These are phyloP conservation scores for Plectosphaerella cucumerina DNA, from an alignment of 2,329 filamentous ascomycete genomes.

Conservation along the genomic window DNA sequence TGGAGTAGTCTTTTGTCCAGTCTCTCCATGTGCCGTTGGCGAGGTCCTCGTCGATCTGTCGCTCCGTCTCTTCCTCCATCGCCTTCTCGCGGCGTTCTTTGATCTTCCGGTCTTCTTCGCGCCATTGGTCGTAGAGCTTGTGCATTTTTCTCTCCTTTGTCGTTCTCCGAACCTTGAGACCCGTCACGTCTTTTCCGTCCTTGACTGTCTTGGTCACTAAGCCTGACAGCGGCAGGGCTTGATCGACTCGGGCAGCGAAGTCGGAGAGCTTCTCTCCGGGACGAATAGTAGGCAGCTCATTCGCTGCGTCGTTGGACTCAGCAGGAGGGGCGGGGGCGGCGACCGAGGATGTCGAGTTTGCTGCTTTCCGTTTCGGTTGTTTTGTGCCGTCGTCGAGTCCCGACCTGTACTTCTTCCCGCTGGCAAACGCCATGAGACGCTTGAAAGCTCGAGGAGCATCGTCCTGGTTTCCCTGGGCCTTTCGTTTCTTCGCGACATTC, in stretches of 20 bases:
- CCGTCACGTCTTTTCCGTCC: constrained; percentile 58
- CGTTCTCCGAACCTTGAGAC: constrained; percentile 66
- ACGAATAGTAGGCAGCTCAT: constrained; percentile 61
- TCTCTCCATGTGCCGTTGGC: constrained; percentile 36
- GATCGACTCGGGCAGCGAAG: constrained; percentile 79
- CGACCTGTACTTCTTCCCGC: constrained; percentile 54
- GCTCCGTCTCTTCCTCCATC: constrained; percentile 58
- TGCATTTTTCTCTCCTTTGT: constrained; percentile 82
- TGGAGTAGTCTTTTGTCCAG: constrained; percentile 3
- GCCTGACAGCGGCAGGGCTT: constrained; percentile 71
- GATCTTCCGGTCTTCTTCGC: constrained; percentile 60
- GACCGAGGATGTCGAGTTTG: constrained; percentile 15
- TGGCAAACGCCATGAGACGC: constrained; percentile 73
- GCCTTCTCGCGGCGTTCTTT: constrained; percentile 63
- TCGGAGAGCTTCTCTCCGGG: constrained; percentile 81
- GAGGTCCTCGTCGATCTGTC: constrained; percentile 56
- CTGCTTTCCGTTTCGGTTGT: constrained; percentile 20
- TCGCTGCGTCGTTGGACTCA: constrained; percentile 11
- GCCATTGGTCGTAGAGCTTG: constrained; percentile 75
- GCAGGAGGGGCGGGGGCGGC: constrained; percentile 13
- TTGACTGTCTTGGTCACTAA: constrained; percentile 60
- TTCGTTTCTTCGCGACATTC: constrained; percentile 33
- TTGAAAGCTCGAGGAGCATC: constrained; percentile 88
- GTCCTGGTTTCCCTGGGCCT: constrained; percentile 50
- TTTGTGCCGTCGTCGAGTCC: constrained; percentile 69